These are phyloP conservation scores for Coniferiporia sulphurascens DNA, from an alignment of 1,284 basidiomycete species.

Conservation along the genomic window DNA sequence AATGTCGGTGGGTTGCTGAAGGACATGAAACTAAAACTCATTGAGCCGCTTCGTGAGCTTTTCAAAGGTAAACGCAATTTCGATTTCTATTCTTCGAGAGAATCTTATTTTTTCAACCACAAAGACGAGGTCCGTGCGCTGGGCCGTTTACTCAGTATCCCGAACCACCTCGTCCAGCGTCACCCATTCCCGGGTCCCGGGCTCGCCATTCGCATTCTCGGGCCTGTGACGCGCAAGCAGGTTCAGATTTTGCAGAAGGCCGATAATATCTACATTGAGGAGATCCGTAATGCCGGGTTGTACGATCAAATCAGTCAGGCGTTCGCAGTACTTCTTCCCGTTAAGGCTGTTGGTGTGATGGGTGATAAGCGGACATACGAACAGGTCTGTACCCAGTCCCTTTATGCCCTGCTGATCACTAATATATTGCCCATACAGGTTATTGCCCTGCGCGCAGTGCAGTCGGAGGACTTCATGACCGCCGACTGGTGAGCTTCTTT, in stretches of 20 bases:
- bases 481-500: slow-evolving; percentile 73
- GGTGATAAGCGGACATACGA: slow-evolving; percentile 97
- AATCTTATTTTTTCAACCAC: slow-evolving; percentile 4
- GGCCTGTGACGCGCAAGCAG: slow-evolving; percentile 90
- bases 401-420: slow-evolving; percentile 21
- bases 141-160: slow-evolving; percentile 88
- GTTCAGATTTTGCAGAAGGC: slow-evolving; percentile 94
- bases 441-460: slow-evolving; percentile 86
- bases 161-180: slow-evolving; percentile 88
- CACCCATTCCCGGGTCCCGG: slow-evolving; percentile 99
- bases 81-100: slow-evolving; percentile 20
- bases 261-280: slow-evolving; percentile 96
- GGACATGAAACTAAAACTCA: slow-evolving; percentile 99
- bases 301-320: slow-evolving; percentile 97
- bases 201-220: slow-evolving; percentile 97
- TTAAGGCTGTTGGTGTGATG: slow-evolving; percentile 96
- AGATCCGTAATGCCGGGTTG: slow-evolving; percentile 88
- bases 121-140: slow-evolving; percentile 94
- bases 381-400: slow-evolving; percentile 63
- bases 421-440: slow-evolving; percentile 42
- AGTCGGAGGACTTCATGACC: slow-evolving; percentile 96
- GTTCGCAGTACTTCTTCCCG: slow-evolving; percentile 95
- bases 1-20: slow-evolving; percentile 96
- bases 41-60: slow-evolving; percentile 95
- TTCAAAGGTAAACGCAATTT: slow-evolving; percentile 76